Evolutionary conservation across 768 basidiomycete species (phyloP), one percentile per base, ranked within the genome.

Genomic region (Tylopilus felleus): DNA sequence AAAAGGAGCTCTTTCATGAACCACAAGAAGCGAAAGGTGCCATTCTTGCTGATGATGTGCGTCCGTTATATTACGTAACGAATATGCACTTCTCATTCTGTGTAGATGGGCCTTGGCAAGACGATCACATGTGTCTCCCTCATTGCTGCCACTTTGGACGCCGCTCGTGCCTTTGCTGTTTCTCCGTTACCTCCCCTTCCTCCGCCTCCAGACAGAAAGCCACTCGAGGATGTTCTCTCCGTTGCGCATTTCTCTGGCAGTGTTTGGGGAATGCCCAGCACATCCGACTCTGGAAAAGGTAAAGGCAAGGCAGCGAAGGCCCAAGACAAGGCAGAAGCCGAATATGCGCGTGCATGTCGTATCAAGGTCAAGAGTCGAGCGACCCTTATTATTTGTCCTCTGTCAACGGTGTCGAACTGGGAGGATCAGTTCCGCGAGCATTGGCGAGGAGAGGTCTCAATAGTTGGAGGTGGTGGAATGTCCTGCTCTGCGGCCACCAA

Each of bases 401-500:
- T 99, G 35, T 94, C 93, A 12, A 99, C 97, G 6, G 93, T 99
- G 2, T 85, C 91, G 45, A 98, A 98, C 65, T 99, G 97, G 97
- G 97, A 99, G 73, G 93, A 96, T 52, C 97, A 99, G 71, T 93
- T 99, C 65, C 83, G 88, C 53, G 97, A 99, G 67, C 97, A 99
- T 69, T 98, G 94, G 94, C 82, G 81, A 58, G 94, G 94, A 8
- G 82, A 86, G 51, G 93, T 97, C 4, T 77, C 78, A 22, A 87
- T 97, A 39, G 77, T 88, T 50, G 93, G 95, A 19, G 93, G 93
- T 13, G 85, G 86, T 36, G 77, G 75, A 12, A 58, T 68, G n/a
- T 63, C 61, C 28, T 73, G 66, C 49, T 65, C 66, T 29, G 64
- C 63, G 17, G 61, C 66, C 29, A 61, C 70, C 51, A 60, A 71